Conservation (phyloP, 176 grass and related monocot species). For the Zoysia pacifica region DNA sequence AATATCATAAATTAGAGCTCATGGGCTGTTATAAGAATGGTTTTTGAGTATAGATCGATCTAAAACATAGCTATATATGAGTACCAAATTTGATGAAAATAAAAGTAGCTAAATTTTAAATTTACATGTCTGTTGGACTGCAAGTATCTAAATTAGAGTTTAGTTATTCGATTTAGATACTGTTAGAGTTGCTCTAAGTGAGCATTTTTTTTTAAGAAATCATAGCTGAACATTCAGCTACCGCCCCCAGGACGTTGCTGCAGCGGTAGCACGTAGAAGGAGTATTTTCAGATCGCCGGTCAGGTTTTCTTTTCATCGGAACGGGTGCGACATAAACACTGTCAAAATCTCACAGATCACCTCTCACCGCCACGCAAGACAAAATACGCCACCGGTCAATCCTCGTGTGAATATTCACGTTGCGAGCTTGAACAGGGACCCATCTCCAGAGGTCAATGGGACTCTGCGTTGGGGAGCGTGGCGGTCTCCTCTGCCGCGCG, state of each 20-base stretch:
- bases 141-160: no score
- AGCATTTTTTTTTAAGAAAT: no score
- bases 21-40: no score
- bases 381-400: conserved; percentile 15
- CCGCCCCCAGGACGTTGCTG: not conserved
- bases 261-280: not conserved
- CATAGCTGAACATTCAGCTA: conserved; percentile 22
- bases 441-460: not conserved
- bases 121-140: no score
- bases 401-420: not conserved
- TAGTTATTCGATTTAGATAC: no score
- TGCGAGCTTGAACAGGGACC: not conserved
- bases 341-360: conserved; percentile 23
- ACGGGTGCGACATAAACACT: not conserved
- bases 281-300: not conserved
- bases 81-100: no score
- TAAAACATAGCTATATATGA: no score
- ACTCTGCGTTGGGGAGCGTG: not conserved
- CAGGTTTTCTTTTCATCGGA: not conserved
- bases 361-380: conserved; percentile 3
- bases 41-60: no score
- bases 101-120: no score
- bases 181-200: no score
- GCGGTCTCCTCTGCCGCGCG: not conserved
- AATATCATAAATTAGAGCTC: no score